Base-by-base conservation (phyloP, 1,284 basidiomycete species). In the Exobasidium cylindrosporum region DNA sequence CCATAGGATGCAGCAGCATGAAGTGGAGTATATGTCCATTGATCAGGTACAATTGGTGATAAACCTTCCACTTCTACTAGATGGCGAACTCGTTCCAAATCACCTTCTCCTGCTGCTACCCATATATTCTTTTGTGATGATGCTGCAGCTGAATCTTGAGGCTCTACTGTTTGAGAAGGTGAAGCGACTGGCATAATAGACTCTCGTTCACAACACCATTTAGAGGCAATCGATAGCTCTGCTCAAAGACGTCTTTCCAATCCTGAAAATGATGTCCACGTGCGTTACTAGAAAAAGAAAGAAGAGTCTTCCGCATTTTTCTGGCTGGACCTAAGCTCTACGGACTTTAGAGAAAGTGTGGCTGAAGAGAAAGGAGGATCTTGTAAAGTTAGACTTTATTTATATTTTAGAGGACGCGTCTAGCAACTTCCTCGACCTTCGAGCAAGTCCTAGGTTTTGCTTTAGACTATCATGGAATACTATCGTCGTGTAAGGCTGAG, bases 1-100 rank as follows among this genome's bases (percentile, higher is more conserved):
- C 64, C 68, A 61, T 79, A 79, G 7, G 77, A 79, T 0, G 76
- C 77, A 1, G 77, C 77, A 1, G 77, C 77, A 56, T 79, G 77
- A 0, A 79, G 56, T 0, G 77, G 76, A 17, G 76, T 79, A 54
- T 79, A 79, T 1, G 69, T 70, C 61, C 65, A 68, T 29, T 64
- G 56, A 59, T 79, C 77, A 5, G 68, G 61, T 40, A 62, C 66
- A 11, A 61, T 69, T 7, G 76, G 73, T 1, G 68, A 70, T 31
- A 71, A 57, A 31, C 68, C 66, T 35, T 70, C 69, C 13, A 47
- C 35, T 5, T 76, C 70, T 23, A 79, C 60, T 32, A 75, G 67
- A n/a, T 67, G 58, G 29, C 66, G 61, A 45, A 79, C 77, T 21
- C 72, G 65, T 0, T 66, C 67, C 3, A 74, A 60, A 43, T 78